Conservation (phyloP, 257 asterid species). For the Solanum pinnatisectum region DNA sequence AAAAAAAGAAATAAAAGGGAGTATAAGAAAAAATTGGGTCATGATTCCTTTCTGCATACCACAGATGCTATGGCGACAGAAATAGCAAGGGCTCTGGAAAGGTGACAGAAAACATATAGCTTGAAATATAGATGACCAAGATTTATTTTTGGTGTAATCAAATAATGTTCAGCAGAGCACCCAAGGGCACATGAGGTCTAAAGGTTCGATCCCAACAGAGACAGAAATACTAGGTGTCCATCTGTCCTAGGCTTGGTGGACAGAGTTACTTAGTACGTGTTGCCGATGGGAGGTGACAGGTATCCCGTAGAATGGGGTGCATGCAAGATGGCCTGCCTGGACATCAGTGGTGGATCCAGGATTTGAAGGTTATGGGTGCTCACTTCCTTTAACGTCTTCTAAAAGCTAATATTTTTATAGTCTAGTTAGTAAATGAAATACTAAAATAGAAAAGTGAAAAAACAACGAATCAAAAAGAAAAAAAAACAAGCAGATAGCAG, state of each 20-base stretch:
- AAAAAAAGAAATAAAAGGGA: neutral
- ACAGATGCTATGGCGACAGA: neutral
- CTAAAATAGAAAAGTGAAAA: too few species aligned
- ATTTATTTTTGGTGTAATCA: neutral
- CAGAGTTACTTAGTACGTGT: neutral
- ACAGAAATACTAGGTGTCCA: neutral
- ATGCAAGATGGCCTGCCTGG: neutral
- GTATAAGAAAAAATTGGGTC: neutral
- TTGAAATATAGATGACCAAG: neutral
- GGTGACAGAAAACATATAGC: neutral
- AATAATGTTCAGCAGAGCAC: neutral
- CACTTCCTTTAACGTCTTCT: too few species aligned
- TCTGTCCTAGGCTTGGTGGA: neutral
- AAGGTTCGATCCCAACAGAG: neutral
- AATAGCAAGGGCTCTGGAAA: neutral
- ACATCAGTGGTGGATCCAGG: neutral
- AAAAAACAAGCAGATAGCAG: too few species aligned
- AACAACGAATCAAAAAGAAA: too few species aligned
- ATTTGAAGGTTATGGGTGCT: too few species aligned
- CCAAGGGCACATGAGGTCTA: neutral
- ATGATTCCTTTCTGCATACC: neutral
- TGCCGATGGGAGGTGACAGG: neutral
- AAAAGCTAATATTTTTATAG: too few species aligned
- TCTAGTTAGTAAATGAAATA: too few species aligned
- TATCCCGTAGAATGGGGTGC: neutral